Conservation (phyloP, 2,329 filamentous ascomycete species). For the Colletotrichum orchidophilum region DNA sequence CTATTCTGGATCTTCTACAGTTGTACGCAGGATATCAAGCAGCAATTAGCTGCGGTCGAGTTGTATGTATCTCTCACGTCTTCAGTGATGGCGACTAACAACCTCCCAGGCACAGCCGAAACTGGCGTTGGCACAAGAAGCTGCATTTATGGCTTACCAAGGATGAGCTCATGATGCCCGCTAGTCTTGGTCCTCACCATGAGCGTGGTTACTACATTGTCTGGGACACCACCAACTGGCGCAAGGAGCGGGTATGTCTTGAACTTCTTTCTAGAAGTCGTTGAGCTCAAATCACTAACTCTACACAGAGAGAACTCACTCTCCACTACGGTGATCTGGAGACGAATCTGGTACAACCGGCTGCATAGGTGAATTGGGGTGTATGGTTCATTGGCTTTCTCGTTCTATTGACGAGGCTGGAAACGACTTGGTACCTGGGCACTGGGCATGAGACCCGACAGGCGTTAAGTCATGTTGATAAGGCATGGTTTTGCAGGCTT, state of each 20-base stretch:
- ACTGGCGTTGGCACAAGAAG: conserved; percentile 77
- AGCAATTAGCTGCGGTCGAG: conserved; percentile 70
- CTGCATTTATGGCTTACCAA: conserved; percentile 74
- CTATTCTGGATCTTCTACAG: conserved; percentile 77
- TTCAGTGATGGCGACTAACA: not conserved
- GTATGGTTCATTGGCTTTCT: conserved; percentile 16
- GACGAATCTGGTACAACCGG: conserved; percentile 45
- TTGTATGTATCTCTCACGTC: conserved; percentile 55
- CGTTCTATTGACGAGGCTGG: conserved; percentile 20
- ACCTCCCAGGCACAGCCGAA: conserved; percentile 63
- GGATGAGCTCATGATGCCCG: conserved; percentile 72
- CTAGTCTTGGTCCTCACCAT: conserved; percentile 64
- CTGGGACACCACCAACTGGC: conserved; percentile 71
- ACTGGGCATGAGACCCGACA: conserved; percentile 16
- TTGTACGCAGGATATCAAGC: conserved; percentile 69
- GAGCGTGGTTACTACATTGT: conserved; percentile 75
- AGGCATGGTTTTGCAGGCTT: conserved; percentile 26
- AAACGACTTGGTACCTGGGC: conserved; percentile 27
- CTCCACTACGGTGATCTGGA: conserved; percentile 71
- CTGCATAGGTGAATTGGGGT: conserved; percentile 14
- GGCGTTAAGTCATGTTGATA: conserved; percentile 32
- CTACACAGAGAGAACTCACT: conserved; percentile 64
- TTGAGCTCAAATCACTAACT: conserved; percentile 28
- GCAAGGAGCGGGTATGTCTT: conserved; percentile 67
- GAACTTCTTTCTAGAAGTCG: not conserved